Base-by-base conservation (phyloP, 495 filamentous ascomycete genomes). In the Annulohypoxylon maeteangense region DNA sequence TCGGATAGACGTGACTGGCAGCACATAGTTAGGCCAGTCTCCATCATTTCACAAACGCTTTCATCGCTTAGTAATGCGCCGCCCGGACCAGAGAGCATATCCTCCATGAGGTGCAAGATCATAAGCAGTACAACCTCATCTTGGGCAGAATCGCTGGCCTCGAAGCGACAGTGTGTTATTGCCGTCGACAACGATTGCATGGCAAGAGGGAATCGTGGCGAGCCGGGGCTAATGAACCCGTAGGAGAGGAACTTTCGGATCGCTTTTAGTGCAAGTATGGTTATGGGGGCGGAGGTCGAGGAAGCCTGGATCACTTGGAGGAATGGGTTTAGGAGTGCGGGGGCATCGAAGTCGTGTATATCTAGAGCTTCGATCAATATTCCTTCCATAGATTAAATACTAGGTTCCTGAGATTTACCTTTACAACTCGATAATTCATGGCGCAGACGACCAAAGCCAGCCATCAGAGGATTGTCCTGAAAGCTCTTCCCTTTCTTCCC, bases 31-130 rank as follows among this genome's bases (percentile, higher is more conserved):
- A 99, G 79, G 3, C 94, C 96, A 4, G 93, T 94, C 79, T 97
- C 95, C 95, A 99, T 98, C 95, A 99, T 98, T 76, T 97, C 92
- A 75, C 95, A 99, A 10, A 99, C 92, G 76, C 94, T 98, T 81
- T 97, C 94, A 73, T 99, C 95, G 32, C 95, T 94, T 3, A 97
- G 86, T 2, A 98, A 84, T 62, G 94, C 91, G 12, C 96, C 95
- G 29, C 95, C 93, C 0, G 95, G 93, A 1, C 96, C 92, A 54
- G 93, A 93, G 56, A 99, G 86, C 90, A 98, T 97, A 72, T 92
- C 90, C 79, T 99, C 95, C 95, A 99, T 98, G 67, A 99, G 86
- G 76, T 97, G 95, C 59, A 99, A 78, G 68, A 99, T 98, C 77
- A 95, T 87, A 45, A 98, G 82, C 45, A 98, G 80, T 16, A 99